Evolutionary conservation across 768 basidiomycete species (phyloP).

Genomic region (Pulveroboletus sp.): DNA sequence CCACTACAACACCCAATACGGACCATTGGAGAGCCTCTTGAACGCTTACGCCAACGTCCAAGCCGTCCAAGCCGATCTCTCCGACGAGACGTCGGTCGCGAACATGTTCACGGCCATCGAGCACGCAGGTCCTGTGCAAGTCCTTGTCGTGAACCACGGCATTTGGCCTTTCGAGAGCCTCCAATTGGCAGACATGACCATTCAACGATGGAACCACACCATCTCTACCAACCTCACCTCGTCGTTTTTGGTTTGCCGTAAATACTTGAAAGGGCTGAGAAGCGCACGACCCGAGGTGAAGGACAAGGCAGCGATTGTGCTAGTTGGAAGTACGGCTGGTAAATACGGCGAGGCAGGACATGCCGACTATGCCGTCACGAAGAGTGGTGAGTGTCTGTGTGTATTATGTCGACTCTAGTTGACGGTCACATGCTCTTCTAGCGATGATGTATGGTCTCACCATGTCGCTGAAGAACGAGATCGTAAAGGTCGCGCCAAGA

Average conservation of each 20-base stretch:
- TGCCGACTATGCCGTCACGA: slow-evolving; percentile 61
- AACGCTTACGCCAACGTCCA: slow-evolving; percentile 32
- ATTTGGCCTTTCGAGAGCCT: slow-evolving; percentile 43
- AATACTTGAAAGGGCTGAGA: slow-evolving; percentile 49
- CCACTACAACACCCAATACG: slow-evolving; percentile 56
- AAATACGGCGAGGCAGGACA: slow-evolving; percentile 69
- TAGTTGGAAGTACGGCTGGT: slow-evolving; percentile 69
- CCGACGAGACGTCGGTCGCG: slow-evolving; percentile 48
- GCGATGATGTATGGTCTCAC: slow-evolving; percentile 72
- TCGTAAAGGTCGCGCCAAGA: slow-evolving; percentile 66
- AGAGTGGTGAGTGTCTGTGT: slow-evolving; percentile 47
- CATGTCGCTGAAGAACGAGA: slow-evolving; percentile 71
- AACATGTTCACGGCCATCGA: slow-evolving; percentile 43
- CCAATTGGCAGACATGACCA: slow-evolving; percentile 52
- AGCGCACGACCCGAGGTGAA: slow-evolving; percentile 37
- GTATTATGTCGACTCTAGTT: neutral
- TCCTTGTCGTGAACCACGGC: slow-evolving; percentile 60
- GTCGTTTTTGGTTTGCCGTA: slow-evolving; percentile 61
- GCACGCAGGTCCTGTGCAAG: slow-evolving; percentile 45
- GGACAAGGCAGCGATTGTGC: slow-evolving; percentile 53
- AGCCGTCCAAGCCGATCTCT: slow-evolving; percentile 54
- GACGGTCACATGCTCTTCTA: slow-evolving; percentile 16
- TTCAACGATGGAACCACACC: slow-evolving; percentile 60
- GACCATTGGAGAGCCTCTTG: slow-evolving; percentile 39
- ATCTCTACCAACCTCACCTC: slow-evolving; percentile 61